Evolutionary conservation across 2,329 filamentous ascomycete genomes (phyloP), one percentile per base, ranked within the genome.

Genomic region (Talaromyces sp.): DNA sequence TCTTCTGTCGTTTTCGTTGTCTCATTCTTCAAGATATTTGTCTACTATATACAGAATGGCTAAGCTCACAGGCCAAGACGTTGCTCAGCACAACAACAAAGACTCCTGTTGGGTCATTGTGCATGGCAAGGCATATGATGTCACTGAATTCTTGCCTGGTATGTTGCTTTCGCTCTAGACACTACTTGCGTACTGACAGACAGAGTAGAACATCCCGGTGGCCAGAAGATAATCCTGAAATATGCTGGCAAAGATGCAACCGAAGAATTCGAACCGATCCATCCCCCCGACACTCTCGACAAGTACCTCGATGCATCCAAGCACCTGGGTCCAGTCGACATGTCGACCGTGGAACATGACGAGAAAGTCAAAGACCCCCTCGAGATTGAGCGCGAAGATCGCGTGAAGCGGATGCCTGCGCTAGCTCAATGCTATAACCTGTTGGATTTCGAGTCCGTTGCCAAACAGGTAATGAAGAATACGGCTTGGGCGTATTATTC

Each of bases 401-500:
- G 91, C 64, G 86, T 93, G 65, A 82, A 85, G 70, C 81, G 84
- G 66, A 96, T 93, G 87, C 93, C 93, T 0, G 82, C 88, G 56
- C 82, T 97, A 66, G 89, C 91, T 69, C 90, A 96, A 76, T 97
- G 93, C 82, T 97, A 93, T 79, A 97, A 97, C 76, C 80, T 97
- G 67, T 87, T 95, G 81, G 95, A 99, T 80, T 99, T 99, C 76
- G 95, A 99, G 83, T 88, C 92, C 3, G 94, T 98, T 41, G 95
- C 95, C 5, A 88, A 90, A 72, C 84, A 87, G 45, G 87, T 96
- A 64, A 97, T 98, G 94, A 97, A 96, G 85, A 96, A 91, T 82
- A 90, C 89, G 1, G 94, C 94, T 0, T 99, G 95, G 95, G 95
- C 91, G 31, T 99, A 99, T 81, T 99, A 99, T 78, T 97, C 92